Base-by-base conservation (phyloP, 305 asterid species). In the Fraxinus velutina region DNA sequence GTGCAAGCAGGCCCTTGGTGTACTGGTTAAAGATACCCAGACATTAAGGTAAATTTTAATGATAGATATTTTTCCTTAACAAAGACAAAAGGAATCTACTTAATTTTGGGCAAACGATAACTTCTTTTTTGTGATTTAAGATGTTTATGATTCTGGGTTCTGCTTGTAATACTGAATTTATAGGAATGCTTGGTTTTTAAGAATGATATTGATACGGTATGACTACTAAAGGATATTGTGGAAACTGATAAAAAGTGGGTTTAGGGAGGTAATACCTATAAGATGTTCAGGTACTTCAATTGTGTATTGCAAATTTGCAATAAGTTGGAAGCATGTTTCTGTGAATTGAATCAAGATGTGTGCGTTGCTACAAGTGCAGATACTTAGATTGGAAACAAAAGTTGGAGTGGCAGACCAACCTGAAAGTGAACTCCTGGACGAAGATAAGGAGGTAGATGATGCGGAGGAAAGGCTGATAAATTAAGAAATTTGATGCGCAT, bases 371-470 rank as follows among this genome's bases (percentile, higher is more conserved):
- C 79, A 85, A 66, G 42, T 72, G 80, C 88, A 94, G 97, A 89
- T 94, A 86, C 87, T 94, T 79, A 91, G 97, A 83, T 76, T 94
- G 91, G 95, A 87, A 55, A 92, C 97, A 1, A 92, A 71, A 84
- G 47, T 92, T 78, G 84, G 33, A 75, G 92, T 76, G 30, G 9
- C 47, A 71, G 90, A 87, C 72, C 76, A 62, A 77, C 78, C 74
- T 37, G 92, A 90, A 19, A 73, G 79, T 15, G 89, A 83, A 73
- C 79, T 29, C 9, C 75, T 73, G 32, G 90, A 91, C 80, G 86
- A 66, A 60, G 83, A 82, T 47, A 85, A 89, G 32, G 90, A 91
- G 78, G 86, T 57, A 60, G 83, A 82, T 47, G 85, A 89, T 1
- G 79, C 2, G 9, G 93, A 86, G 76, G 89, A 83, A 88, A 79